phyloP scores from a whole-genome alignment of 345 rosid species.

The Eucalyptus curtisii region DNA sequence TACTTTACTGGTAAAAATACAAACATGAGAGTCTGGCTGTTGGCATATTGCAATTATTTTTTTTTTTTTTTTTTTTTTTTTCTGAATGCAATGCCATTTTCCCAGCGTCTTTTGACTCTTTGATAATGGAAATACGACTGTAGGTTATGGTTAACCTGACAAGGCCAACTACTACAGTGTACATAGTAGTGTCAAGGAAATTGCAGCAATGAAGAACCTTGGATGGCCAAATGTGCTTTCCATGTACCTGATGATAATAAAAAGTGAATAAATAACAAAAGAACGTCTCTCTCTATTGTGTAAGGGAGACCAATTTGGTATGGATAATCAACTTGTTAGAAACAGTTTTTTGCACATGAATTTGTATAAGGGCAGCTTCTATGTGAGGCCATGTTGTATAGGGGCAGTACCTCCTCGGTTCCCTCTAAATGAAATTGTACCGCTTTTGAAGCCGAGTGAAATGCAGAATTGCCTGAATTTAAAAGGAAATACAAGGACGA shows the following conservation, averaged over 20 bases:
- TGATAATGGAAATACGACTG: constrained; percentile 28
- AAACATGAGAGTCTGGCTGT: neutral
- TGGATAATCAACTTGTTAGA: neutral
- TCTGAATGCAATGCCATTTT: neutral
- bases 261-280: constrained; percentile 19
- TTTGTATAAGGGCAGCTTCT: neutral
- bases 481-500: constrained; percentile 83
- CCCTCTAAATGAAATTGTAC: constrained; percentile 6
- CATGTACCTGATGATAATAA: constrained; percentile 90
- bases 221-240: constrained; percentile 91
- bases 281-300: neutral
- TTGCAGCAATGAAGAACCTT: constrained; percentile 92
- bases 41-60: neutral
- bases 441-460: constrained; percentile 80
- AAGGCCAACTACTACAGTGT: constrained; percentile 86
- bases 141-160: constrained; percentile 98
- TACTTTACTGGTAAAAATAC: neutral
- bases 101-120: neutral
- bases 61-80: neutral
- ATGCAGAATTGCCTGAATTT: constrained; percentile 64
- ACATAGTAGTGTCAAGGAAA: constrained; percentile 95
- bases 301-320: neutral
- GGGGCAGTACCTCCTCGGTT: neutral
- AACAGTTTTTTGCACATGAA: neutral
- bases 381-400: neutral